phyloP scores from a whole-genome alignment of 78 protist species.

The Dictyostelium discoideum region DNA sequence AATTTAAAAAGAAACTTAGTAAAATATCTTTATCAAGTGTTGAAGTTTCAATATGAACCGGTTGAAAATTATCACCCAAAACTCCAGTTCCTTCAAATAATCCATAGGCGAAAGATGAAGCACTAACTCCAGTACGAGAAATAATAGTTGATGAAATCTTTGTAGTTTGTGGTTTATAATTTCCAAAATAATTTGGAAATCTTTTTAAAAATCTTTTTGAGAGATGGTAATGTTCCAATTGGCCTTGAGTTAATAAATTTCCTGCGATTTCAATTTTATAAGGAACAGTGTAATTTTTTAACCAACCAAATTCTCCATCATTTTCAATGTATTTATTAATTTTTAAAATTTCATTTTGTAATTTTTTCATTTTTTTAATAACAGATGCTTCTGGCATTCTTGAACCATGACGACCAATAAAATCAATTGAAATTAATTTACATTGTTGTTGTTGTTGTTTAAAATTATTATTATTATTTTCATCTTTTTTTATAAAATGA shows the following conservation, averaged over 20 bases:
- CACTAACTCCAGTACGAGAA: constrained; percentile 39
- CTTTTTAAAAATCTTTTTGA: constrained; percentile 8
- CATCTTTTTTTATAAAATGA: neutral
- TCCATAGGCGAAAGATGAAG: constrained; percentile 24
- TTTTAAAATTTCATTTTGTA: neutral
- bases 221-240: constrained; percentile 29
- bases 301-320: neutral
- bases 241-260: constrained; percentile 14
- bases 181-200: constrained; percentile 4
- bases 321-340: neutral
- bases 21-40: neutral
- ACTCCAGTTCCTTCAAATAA: constrained; percentile 22
- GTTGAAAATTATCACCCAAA: constrained; percentile 24
- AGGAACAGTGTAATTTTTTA: neutral
- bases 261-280: neutral
- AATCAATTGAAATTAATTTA: constrained; percentile 18
- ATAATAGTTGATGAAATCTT: neutral
- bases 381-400: neutral
- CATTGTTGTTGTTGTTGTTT: neutral
- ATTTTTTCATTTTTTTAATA: constrained; percentile 1
- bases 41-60: neutral
- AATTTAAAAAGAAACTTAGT: neutral
- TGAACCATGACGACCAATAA: neutral
- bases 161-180: constrained; percentile 1
- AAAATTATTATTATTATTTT: no score